A percentile compares a stretch with the other conserved stretches of the same genome.
Evolutionary conservation across 331 rosid genomes (phyloP).

Genomic region (Quercus lobata): DNA sequence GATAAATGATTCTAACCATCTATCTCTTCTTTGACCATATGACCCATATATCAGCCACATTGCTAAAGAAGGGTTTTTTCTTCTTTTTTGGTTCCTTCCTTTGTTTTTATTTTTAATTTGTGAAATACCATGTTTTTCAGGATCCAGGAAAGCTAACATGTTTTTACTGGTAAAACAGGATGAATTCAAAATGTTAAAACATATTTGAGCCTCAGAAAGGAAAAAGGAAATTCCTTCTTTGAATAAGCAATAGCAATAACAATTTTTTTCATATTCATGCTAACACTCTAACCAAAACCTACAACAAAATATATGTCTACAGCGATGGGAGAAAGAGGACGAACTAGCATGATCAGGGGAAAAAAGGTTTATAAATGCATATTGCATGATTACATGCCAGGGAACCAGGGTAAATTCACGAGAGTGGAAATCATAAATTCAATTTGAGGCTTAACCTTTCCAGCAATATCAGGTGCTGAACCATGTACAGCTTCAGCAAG

Average conservation of each 20-base stretch:
- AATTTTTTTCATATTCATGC: neutral
- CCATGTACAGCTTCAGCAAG: slow-evolving; percentile 99
- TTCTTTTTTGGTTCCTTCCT: neutral
- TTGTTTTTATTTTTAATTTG: neutral
- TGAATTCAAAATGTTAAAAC: neutral
- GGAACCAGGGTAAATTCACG: neutral
- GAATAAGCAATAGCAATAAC: neutral
- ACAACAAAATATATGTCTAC: neutral
- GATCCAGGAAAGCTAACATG: too few relatives aligned
- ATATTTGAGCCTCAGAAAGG: neutral
- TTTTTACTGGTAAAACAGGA: neutral
- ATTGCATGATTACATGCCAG: neutral
- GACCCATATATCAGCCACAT: neutral
- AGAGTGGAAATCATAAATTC: neutral
- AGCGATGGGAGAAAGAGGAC: neutral
- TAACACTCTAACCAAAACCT: neutral
- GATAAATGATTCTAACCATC: neutral
- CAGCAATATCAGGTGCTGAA: slow-evolving; percentile 99
- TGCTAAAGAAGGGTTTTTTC: neutral
- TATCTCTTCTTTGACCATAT: neutral
- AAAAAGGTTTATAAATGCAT: neutral
- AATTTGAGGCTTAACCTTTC: slow-evolving; percentile 63
- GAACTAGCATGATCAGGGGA: neutral
- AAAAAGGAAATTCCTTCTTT: neutral
- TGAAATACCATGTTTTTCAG: neutral